Evolutionary conservation across 768 basidiomycete genomes (phyloP).

Genomic region (Infundibulicybe gibba): DNA sequence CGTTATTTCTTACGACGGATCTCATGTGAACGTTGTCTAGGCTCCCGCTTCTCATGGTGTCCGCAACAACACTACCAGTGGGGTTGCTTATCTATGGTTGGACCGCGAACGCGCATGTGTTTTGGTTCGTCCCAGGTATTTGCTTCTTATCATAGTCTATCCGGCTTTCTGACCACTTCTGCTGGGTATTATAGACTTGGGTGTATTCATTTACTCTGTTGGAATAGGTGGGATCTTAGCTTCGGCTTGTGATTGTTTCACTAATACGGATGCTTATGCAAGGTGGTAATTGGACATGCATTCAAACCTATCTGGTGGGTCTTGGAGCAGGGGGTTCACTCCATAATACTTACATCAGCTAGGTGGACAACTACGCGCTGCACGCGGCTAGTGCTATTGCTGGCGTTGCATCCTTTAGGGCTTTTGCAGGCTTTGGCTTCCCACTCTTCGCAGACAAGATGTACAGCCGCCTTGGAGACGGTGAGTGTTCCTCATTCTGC

Average conservation of each 20-base stretch:
- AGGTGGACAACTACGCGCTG: constrained; percentile 83
- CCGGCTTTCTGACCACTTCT: too few relatives aligned
- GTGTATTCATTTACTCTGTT: constrained; percentile 44
- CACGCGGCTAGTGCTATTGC: constrained; percentile 61
- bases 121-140: constrained; percentile 60
- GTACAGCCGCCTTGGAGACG: constrained; percentile 46
- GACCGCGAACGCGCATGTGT: constrained; percentile 43
- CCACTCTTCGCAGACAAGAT: constrained; percentile 62
- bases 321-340: constrained; percentile 13
- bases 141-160: background rate
- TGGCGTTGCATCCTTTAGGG: constrained; percentile 50
- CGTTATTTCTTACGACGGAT: background rate
- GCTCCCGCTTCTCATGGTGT: constrained; percentile 38
- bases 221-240: constrained; percentile 38
- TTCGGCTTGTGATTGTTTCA: background rate
- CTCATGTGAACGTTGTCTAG: constrained; percentile 7
- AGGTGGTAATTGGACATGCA: constrained; percentile 38
- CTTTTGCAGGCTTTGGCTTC: constrained; percentile 59
- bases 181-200: constrained; percentile 16
- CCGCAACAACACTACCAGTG: constrained; percentile 50
- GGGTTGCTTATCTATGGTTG: constrained; percentile 65
- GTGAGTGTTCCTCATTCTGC: constrained; percentile 11
- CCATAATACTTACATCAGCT: constrained; percentile 23
- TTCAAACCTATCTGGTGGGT: constrained; percentile 56
- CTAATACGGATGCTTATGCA: background rate